Evolutionary conservation across 805 yeast species (phyloP), one percentile per base, ranked within the genome.

Genomic region (Candida golubevii): DNA sequence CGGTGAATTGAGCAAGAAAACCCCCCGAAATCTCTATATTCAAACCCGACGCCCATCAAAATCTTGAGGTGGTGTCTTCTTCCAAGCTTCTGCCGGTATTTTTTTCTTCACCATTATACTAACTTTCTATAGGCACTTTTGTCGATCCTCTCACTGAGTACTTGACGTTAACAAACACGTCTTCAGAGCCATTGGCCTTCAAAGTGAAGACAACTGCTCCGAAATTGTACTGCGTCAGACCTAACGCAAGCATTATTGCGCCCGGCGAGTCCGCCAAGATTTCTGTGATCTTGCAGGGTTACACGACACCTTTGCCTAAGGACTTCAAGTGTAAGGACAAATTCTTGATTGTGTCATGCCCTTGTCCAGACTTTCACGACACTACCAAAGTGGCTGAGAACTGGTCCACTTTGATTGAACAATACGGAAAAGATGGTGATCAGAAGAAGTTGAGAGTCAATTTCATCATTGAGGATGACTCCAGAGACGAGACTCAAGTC

Each of bases 151-250:
- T 83, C 35, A 83, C 93, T 13, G 84, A 82, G 61, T 67, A 72
- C 45, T 71, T 82, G 57, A 63, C 69, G 36, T 74, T 82, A 51
- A 62, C 74, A 65, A 83, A 81, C 56, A 71, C 83, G 34, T 65
- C 78, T 12, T 72, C 73, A 43, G 69, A 80, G 29, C 74, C 82
- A 36, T 67, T 79, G 57, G 97, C 96, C 28, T 93, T 88, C 76
- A 93, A 93, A 72, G 97, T 93, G 61, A 93, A 91, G 71, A 91
- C 99, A 37, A 93, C 99, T 7, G 97, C 98, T 8, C 99, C 99
- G 49, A 90, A 88, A 66, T 74, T 88, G 66, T 84, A 90, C 74
- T 88, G 96, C 66, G 98, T 93, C 41, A 84, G 97, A 69, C 99
- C 99, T 50, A 93, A 90, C 65, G 91, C 97, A 47, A 80, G 93